Base-by-base conservation (phyloP, 495 filamentous ascomycete genomes). In the Hyphodiscus hymeniophilus region DNA sequence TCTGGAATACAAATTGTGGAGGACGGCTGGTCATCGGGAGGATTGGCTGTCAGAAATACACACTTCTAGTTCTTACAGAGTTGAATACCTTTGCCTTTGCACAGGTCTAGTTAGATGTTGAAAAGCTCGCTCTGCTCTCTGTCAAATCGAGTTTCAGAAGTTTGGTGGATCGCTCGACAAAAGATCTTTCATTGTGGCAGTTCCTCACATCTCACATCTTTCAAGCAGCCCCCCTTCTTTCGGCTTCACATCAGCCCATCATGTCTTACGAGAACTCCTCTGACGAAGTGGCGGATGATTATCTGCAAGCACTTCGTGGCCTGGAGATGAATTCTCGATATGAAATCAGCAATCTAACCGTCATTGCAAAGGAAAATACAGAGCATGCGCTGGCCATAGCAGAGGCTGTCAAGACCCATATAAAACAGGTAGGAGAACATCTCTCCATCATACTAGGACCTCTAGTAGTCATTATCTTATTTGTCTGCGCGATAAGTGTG, bases 361-460 rank as follows among this genome's bases (percentile, higher is more conserved):
- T 92, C 59, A 97, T 98, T 57, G 92, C 92, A 47, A 87, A 89
- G 60, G 92, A 98, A 63, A 95, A 94, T 56, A 95, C 89, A 49
- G 85, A 91, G 63, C 86, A 95, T 69, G 92, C 90, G 24, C 77
- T 85, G 63, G 88, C 85, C 42, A 97, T 98, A 56, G 87, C 91
- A 6, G 81, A 85, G 50, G 85, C 84, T 6, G 64, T 98, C 63
- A 84, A 92, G 66, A 83, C 89, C 47, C 92, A 98, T 60, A 96
- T 98, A 66, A 81, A 81, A 66, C 80, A 79, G 71, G 92, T 97
- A 87, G 76, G 89, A 53, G 43, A 38, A 33, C 22, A 31, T 48
- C 18, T 15, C 38, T 36, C 48, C 23, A 10, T 26, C 17, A 35
- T 35, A 55, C 41, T 54, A 40, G 42, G 24, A 4, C 33, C 16